A percentile compares a stretch with the other conserved stretches of the same genome.
Conservation (phyloP, 352 stramenopile genomes). For the Phytophthora pini region DNA sequence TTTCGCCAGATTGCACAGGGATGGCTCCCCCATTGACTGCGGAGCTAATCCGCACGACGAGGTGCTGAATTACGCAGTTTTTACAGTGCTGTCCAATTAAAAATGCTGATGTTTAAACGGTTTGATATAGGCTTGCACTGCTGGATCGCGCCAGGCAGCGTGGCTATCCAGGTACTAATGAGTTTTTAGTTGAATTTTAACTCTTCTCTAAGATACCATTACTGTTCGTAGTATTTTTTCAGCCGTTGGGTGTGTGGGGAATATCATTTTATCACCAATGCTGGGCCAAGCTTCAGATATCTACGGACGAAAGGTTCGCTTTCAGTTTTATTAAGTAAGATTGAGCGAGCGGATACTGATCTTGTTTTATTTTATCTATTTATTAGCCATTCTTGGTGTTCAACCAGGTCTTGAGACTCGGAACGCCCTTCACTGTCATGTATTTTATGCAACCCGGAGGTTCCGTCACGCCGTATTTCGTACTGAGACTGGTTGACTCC, state of each 20-base stretch:
- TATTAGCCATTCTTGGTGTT: slow-evolving; percentile 68
- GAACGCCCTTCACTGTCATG: slow-evolving; percentile 70
- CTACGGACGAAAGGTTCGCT: slow-evolving; percentile 72
- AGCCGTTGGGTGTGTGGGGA: slow-evolving; percentile 54
- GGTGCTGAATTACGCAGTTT: slow-evolving; percentile 16
- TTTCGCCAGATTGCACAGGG: slow-evolving; percentile 64
- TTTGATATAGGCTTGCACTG: slow-evolving; percentile 48
- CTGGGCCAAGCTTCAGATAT: slow-evolving; percentile 71
- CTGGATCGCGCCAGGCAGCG: slow-evolving; percentile 66
- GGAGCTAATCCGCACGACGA: slow-evolving; percentile 47
- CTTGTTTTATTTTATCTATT: neutral
- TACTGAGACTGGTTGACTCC: slow-evolving; percentile 58
- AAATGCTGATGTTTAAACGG: too few species aligned
- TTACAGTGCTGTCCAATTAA: slow-evolving; percentile 2
- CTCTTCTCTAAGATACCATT: too few species aligned
- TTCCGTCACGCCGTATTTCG: slow-evolving; percentile 68
- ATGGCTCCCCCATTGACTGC: slow-evolving; percentile 63
- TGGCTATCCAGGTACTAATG: slow-evolving; percentile 65
- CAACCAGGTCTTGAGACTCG: slow-evolving; percentile 64
- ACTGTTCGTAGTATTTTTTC: slow-evolving; percentile 54
- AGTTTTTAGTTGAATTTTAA: too few species aligned
- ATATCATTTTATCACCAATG: slow-evolving; percentile 70
- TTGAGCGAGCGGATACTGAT: too few species aligned
- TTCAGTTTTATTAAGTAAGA: too few species aligned
- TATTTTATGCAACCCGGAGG: slow-evolving; percentile 65